Conservation (phyloP, 257 asterid species). For the Coffea eugenioides region DNA sequence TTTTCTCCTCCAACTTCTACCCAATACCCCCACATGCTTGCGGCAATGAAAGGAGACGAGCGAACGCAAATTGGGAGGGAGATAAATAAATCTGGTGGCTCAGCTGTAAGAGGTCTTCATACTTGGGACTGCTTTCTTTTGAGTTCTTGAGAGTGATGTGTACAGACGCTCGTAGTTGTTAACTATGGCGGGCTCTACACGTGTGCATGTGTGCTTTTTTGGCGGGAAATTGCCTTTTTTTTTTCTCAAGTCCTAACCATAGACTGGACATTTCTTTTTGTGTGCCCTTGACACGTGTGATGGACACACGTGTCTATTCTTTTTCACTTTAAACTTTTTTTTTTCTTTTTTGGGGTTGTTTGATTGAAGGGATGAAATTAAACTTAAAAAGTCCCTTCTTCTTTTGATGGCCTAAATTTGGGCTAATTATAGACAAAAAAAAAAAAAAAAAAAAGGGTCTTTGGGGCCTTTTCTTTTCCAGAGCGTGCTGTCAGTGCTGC, state of each 20-base stretch:
- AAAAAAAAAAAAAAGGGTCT: conserved; percentile 43
- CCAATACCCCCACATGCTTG: neutral
- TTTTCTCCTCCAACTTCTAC: conserved; percentile 3
- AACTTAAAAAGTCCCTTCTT: conserved; percentile 17
- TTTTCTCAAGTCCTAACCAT: conserved; percentile 42
- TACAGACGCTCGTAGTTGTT: conserved; percentile 26
- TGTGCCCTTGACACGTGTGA: conserved; percentile 32
- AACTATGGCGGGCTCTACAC: conserved; percentile 33
- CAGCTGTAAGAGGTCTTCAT: neutral
- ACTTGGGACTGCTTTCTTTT: neutral
- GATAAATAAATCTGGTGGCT: neutral
- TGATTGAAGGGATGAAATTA: neutral
- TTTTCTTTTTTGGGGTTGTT: conserved; percentile 8
- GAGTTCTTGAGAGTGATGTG: conserved; percentile 53
- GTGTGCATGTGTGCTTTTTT: conserved; percentile 70
- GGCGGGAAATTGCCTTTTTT: conserved; percentile 47
- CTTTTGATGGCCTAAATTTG: conserved; percentile 43
- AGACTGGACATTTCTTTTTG: conserved; percentile 38
- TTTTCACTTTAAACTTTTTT: conserved; percentile 1
- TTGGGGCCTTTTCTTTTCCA: conserved; percentile 67
- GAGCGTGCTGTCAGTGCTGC: conserved; percentile 25
- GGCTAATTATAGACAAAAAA: conserved; percentile 40
- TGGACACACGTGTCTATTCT: conserved; percentile 44
- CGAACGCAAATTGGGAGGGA: neutral
- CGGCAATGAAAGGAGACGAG: no score